Conservation (phyloP, 2,329 filamentous ascomycete genomes). For the Metarhizium sp. region DNA sequence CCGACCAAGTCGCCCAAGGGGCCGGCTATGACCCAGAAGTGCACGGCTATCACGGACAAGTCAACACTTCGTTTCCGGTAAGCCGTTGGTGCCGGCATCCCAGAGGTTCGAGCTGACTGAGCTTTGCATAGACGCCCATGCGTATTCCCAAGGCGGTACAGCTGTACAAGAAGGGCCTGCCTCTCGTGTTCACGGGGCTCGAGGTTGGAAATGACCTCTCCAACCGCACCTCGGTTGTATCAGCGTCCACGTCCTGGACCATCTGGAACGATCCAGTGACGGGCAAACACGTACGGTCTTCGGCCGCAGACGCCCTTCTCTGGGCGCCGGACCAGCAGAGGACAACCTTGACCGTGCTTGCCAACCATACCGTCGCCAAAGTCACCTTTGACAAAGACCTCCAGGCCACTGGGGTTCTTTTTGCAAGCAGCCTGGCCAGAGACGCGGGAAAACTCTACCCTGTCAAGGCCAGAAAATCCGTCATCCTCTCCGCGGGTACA, state of each 20-base stretch:
- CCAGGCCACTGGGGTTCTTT: constrained; percentile 4
- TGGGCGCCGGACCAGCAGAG: constrained; percentile 21
- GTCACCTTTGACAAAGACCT: constrained; percentile 15
- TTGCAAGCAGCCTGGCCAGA: constrained; percentile 30
- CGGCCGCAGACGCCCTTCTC: constrained; percentile 16
- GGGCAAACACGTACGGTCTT: constrained; percentile 10
- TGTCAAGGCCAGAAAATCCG: constrained; percentile 4
- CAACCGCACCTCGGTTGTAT: constrained; percentile 12
- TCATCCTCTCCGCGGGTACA: constrained; percentile 11
- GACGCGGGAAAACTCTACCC: constrained; percentile 25
- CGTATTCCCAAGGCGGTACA: constrained; percentile 12
- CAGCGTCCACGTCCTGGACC: constrained; percentile 15
- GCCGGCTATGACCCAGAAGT: constrained; percentile 21
- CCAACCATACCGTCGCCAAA: constrained; percentile 24
- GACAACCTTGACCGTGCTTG: constrained; percentile 20
- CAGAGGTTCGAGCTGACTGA: not conserved
- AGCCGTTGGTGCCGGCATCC: not conserved
- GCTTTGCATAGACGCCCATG: constrained; percentile 9
- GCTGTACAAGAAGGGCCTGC: constrained; percentile 13
- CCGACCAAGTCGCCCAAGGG: constrained; percentile 11
- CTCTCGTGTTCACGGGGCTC: constrained; percentile 11
- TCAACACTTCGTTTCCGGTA: constrained; percentile 16
- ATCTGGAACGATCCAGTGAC: constrained; percentile 13
- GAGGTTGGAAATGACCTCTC: constrained; percentile 14
- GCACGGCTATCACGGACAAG: constrained; percentile 9